phyloP scores from a whole-genome alignment of 176 grass and related monocot species.

The Pontederia paniculata region DNA sequence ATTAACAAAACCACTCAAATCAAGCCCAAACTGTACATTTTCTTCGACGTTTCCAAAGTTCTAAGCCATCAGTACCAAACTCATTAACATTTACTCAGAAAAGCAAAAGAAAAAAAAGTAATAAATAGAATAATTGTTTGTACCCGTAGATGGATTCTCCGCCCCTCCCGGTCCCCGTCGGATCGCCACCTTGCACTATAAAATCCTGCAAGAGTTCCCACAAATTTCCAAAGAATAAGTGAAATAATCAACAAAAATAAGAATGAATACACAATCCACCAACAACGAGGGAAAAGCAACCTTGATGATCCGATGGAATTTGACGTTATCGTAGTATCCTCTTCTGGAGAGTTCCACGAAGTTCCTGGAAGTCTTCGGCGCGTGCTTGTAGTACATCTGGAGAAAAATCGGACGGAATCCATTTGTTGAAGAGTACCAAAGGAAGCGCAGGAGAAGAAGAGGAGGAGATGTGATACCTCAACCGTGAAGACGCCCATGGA shows the following conservation, averaged over 20 bases:
- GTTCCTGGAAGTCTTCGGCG: conserved; percentile 92
- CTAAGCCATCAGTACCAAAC: too few species aligned
- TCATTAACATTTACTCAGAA: too few species aligned
- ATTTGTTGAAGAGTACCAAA: not conserved
- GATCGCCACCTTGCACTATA: conserved; percentile 96
- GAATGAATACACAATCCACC: not conserved
- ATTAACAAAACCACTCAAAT: too few species aligned
- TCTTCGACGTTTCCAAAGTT: too few species aligned
- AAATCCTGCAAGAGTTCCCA: conserved; percentile 51
- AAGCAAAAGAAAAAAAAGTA: too few species aligned
- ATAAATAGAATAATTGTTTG: too few species aligned
- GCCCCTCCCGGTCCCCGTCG: conserved; percentile 86
- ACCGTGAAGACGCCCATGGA: conserved; percentile 81
- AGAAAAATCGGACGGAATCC: conserved; percentile 5
- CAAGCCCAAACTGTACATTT: too few species aligned
- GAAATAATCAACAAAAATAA: not conserved
- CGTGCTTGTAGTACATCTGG: conserved; percentile 97
- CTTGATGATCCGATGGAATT: conserved; percentile 98
- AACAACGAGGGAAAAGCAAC: conserved; percentile 20
- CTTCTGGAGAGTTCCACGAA: conserved; percentile 82
- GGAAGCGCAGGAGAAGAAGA: not conserved
- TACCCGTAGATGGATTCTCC: conserved; percentile 97
- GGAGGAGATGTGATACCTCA: conserved; percentile 29
- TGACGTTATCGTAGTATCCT: conserved; percentile 66
- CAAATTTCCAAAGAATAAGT: not conserved